Base-by-base conservation (phyloP, 1,284 basidiomycete genomes). In the Pisolithus thermaeus region DNA sequence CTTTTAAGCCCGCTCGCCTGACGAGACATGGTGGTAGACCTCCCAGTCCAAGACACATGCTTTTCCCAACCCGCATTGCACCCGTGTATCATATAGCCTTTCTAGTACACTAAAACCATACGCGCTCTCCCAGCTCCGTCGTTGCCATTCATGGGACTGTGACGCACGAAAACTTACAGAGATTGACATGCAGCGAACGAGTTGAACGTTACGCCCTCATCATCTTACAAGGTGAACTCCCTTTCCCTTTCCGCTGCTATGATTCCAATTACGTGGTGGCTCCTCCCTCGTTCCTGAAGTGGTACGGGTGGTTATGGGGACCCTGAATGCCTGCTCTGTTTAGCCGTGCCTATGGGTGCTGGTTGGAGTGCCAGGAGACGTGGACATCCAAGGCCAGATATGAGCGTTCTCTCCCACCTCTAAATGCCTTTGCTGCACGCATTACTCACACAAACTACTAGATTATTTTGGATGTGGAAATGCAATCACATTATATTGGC, bases 1-100 rank as follows among this genome's bases (percentile, higher is more conserved):
- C 79, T 94, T 62, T 88, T 94, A 70, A 93, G 89, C 67, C 91
- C 91, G 40, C 80, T 93, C 60, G 91, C 91, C 67, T 94, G 75
- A 82, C 56, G 28, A 53, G 45, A 45, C 20, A 49, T 52, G 4
- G 7, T 11, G 48, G 46, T 27, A 36, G 46, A 23, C 23, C 16
- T 27, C 14, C 18, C 11, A 23, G 5, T 25, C 27, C 46, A 27
- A 20, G 25, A 4, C 39, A 44, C 30, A 20, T 20, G 18, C 18
- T 20, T 20, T 20, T 20, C 18, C 18, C 18, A 20, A 20, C 30
- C 25, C 20, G 23, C 11, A n/a, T 9, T 25, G 32, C 22, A 23
- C 16, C 35, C 35, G 28, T 32, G 38, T 50, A 44, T 46, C 44
- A 14, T 46, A 46, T 23, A 23, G 9, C 30, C n/a, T 46, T 8